These are phyloP conservation scores for Staphylotrichum tortipilum DNA, from an alignment of 495 filamentous ascomycete species.

Conservation along the genomic window DNA sequence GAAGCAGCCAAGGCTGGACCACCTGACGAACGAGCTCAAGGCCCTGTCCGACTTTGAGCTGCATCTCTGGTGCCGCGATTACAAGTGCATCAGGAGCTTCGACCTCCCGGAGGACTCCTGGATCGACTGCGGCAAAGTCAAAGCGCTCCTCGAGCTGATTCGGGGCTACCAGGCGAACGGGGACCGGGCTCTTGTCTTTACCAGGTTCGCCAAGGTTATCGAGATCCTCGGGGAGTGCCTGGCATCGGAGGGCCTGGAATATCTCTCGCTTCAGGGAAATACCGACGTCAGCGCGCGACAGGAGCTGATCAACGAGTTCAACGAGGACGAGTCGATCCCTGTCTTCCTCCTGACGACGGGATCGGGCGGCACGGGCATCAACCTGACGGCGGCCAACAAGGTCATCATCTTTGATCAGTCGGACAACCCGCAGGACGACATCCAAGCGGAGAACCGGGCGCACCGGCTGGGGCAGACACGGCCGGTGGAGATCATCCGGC, in stretches of 20 bases:
- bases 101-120: slow-evolving; percentile 66
- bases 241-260: slow-evolving; percentile 60
- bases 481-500: slow-evolving; percentile 73
- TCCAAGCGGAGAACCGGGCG: slow-evolving; percentile 92
- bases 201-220: slow-evolving; percentile 83
- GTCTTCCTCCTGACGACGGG: slow-evolving; percentile 91
- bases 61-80: slow-evolving; percentile 64
- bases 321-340: slow-evolving; percentile 63
- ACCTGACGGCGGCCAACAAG: slow-evolving; percentile 89
- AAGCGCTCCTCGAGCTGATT: slow-evolving; percentile 65
- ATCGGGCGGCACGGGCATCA: slow-evolving; percentile 91
- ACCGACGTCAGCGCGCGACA: slow-evolving; percentile 79
- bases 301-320: slow-evolving; percentile 77
- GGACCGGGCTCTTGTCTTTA: slow-evolving; percentile 82
- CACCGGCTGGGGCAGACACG: slow-evolving; percentile 87
- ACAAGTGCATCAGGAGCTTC: slow-evolving; percentile 62
- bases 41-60: slow-evolving; percentile 73
- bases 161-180: slow-evolving; percentile 66
- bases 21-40: slow-evolving; percentile 64
- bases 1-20: slow-evolving; percentile 46
- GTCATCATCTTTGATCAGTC: slow-evolving; percentile 93
- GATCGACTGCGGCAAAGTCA: slow-evolving; percentile 90
- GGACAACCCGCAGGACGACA: slow-evolving; percentile 94
- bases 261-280: slow-evolving; percentile 74
- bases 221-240: slow-evolving; percentile 81